Conservation (phyloP, 345 rosid species). For the Moringa oleifera region DNA sequence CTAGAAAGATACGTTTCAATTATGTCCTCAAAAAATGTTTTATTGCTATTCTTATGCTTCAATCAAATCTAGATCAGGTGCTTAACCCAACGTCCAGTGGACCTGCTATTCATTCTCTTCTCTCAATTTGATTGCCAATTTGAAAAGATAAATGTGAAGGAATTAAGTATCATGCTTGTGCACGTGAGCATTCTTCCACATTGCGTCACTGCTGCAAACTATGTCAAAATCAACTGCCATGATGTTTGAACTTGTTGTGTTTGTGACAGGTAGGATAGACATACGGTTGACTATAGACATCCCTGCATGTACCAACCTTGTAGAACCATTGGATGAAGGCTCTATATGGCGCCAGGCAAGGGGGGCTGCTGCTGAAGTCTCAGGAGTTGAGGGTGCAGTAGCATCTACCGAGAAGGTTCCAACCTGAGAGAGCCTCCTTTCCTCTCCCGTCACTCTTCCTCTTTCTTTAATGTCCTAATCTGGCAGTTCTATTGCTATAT, state of each 20-base stretch:
- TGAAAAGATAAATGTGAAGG: no score
- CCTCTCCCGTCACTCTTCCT: background rate
- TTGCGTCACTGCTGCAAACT: no score
- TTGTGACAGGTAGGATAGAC: constrained; percentile 60
- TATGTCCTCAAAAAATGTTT: background rate
- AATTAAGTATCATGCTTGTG: no score
- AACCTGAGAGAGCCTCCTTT: constrained; percentile 45
- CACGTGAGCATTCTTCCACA: no score
- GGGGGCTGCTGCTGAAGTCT: constrained; percentile 61
- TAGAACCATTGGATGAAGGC: constrained; percentile 74
- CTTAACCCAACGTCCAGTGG: no score
- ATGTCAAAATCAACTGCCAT: no score
- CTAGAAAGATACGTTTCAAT: background rate
- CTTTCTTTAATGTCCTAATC: constrained; percentile 3
- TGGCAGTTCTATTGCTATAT: background rate
- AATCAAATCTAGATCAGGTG: no score
- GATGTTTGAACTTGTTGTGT: no score
- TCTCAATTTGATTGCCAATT: no score
- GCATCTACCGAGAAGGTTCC: constrained; percentile 64
- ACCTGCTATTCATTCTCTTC: no score
- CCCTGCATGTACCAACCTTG: constrained; percentile 61
- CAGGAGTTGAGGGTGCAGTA: constrained; percentile 26
- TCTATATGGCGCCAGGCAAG: constrained; percentile 82
- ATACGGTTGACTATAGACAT: constrained; percentile 55
- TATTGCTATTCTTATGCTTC: background rate